phyloP scores from a whole-genome alignment of 306 rosid species.

The Begonia loranthoides region DNA sequence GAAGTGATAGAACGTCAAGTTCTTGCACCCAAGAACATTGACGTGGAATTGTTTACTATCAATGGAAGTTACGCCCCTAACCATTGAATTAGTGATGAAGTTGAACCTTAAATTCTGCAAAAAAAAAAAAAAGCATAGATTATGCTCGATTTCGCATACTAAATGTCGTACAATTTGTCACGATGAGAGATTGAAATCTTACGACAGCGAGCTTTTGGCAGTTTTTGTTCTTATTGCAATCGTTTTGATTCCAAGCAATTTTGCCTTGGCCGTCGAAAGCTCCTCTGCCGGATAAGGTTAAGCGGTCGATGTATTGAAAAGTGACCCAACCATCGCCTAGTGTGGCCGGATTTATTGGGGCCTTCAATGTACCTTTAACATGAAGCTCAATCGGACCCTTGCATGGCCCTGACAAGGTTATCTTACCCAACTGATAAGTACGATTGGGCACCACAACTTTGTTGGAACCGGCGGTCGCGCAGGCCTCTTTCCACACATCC shows the following conservation, averaged over 20 bases:
- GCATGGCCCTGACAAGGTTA: conserved; percentile 23
- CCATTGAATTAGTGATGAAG: conserved; percentile 15
- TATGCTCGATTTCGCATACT: neutral
- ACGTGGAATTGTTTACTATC: conserved; percentile 26
- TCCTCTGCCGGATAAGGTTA: conserved; percentile 32
- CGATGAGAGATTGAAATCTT: neutral
- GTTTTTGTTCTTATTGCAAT: conserved; percentile 5
- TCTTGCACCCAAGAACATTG: conserved; percentile 16
- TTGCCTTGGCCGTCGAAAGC: conserved; percentile 33
- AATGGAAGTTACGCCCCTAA: conserved; percentile 12
- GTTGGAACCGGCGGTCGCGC: conserved; percentile 6
- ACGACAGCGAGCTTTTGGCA: conserved; percentile 21
- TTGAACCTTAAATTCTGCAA: conserved; percentile 25
- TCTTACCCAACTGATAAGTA: conserved; percentile 2
- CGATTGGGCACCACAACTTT: conserved; percentile 13
- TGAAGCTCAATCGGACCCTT: conserved; percentile 18
- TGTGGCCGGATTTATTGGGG: conserved; percentile 8
- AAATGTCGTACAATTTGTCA: neutral
- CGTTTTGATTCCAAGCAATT: conserved; percentile 19
- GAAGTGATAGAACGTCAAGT: conserved; percentile 17
- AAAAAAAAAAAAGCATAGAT: neutral
- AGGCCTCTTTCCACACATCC: conserved; percentile 28
- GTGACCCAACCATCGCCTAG: conserved; percentile 21
- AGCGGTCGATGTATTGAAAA: conserved; percentile 7
- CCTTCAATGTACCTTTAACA: conserved; percentile 19